Base-by-base conservation (phyloP, 768 basidiomycete species). In the Pleurotus salmoneostramineus region DNA sequence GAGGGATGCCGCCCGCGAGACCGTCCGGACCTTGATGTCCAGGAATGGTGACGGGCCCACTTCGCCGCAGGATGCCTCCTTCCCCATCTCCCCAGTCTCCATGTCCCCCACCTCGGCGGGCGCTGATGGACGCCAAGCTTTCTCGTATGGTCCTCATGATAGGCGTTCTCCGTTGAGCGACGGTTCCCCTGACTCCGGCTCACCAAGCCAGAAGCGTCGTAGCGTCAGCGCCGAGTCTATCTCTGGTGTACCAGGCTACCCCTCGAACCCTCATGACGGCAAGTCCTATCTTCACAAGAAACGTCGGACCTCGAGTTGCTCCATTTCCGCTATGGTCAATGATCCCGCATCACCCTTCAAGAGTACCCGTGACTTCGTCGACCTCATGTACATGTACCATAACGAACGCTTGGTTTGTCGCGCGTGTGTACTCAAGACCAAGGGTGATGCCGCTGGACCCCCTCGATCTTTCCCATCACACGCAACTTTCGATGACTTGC, bases 401-500 rank as follows among this genome's bases (percentile, higher is more conserved):
- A 65, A 71, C 32, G 71, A 66, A 12, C 59, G 60, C 33, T 63
- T 75, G 4, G 67, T 72, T n/a, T 77, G 76, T 58, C 69, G 74
- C 14, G 72, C 71, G 36, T 77, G 76, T 57, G 57, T 69, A 40
- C 52, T 55, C 21, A 40, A 37, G 40, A 55, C 31, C 40, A n/a
- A 32, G 32, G n/a, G 27, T 8, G 52, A 55, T 7, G 21, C 21
- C 21, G 40, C 36, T 2, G 27, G 37, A n/a, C 31, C 52, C 15
- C 11, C 8, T 11, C 37, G 27, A 10, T 36, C 40, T 31, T 31
- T 40, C 15, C n/a, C 40, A 21, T 11, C 52, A 5, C 63, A 61
- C 36, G 68, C 71, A 17, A 62, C 68, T 5, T 77, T 74, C 75
- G 72, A 74, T 14, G 66, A 66, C 35, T 69, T 76, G 4, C 66